A percentile compares a stretch with the other conserved stretches of the same genome.
Evolutionary conservation across 805 yeast genomes (phyloP).

Genomic region (Nakazawaea ambrosiae): DNA sequence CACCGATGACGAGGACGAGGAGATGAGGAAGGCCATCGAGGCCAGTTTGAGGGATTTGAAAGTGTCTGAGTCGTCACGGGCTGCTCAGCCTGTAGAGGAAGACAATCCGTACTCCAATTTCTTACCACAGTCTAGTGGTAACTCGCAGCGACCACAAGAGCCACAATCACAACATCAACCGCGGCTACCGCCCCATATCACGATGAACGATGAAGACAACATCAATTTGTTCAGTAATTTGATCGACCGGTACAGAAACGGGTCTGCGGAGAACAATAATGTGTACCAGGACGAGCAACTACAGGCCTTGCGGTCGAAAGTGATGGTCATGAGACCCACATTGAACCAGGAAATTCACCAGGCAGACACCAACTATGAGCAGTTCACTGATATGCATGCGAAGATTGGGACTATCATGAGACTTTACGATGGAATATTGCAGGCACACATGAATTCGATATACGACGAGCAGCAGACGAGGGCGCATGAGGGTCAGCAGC

Average conservation of each 20-base stretch:
- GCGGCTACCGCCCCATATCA: constrained; percentile 22
- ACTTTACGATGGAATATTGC: constrained; percentile 71
- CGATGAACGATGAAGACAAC: constrained; percentile 61
- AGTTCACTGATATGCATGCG: constrained; percentile 63
- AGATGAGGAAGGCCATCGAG: constrained; percentile 88
- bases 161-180: neutral
- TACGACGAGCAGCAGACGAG: constrained; percentile 15
- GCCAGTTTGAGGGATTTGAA: constrained; percentile 79
- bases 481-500: no score
- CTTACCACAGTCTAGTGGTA: neutral
- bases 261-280: constrained; percentile 25
- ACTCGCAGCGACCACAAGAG: neutral
- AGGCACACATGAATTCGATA: constrained; percentile 40
- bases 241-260: constrained; percentile 44
- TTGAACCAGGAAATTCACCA: constrained; percentile 52
- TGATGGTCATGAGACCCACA: constrained; percentile 62
- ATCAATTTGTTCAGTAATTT: constrained; percentile 64
- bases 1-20: constrained; percentile 71
- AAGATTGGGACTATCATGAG: constrained; percentile 71
- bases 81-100: neutral
- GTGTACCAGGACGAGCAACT: constrained; percentile 40
- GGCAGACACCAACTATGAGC: constrained; percentile 56
- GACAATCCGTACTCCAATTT: constrained; percentile 9
- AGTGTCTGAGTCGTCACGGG: constrained; percentile 5
- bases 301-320: constrained; percentile 50